A percentile compares a stretch with the other conserved stretches of the same genome.
phyloP scores from a whole-genome alignment of 305 asterid genomes.

The Andrographis paniculata region DNA sequence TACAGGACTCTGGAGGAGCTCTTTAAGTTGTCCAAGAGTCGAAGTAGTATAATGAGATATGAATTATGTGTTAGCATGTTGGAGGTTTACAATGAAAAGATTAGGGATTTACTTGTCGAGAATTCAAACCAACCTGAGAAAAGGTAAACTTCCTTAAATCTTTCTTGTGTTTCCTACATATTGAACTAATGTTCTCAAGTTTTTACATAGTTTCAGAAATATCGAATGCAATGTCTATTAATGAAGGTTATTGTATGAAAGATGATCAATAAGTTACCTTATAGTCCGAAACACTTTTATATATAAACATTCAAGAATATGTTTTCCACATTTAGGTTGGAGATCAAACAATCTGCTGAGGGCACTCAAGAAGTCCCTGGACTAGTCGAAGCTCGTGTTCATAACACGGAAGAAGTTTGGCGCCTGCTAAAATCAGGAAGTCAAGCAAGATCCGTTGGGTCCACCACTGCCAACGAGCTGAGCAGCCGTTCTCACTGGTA shows the following conservation, averaged over 20 bases:
- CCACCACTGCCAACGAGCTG: slow-evolving; percentile 87
- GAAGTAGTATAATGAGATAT: slow-evolving; percentile 54
- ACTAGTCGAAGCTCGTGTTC: slow-evolving; percentile 71
- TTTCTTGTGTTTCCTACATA: neutral
- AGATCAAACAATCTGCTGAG: slow-evolving; percentile 94
- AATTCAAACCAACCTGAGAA: slow-evolving; percentile 57
- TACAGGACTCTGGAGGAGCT: slow-evolving; percentile 79
- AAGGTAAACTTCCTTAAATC: slow-evolving; percentile 48
- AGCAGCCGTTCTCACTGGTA: slow-evolving; percentile 99
- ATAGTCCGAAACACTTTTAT: no score
- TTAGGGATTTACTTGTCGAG: slow-evolving; percentile 78
- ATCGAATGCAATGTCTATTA: no score
- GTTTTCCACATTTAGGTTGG: slow-evolving; percentile 56
- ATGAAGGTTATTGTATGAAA: no score
- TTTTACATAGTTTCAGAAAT: no score
- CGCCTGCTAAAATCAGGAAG: slow-evolving; percentile 69
- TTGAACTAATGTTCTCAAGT: no score
- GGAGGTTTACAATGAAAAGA: slow-evolving; percentile 96
- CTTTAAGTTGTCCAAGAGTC: slow-evolving; percentile 53
- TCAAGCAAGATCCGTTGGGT: slow-evolving; percentile 92
- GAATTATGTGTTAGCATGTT: slow-evolving; percentile 86
- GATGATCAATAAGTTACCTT: no score
- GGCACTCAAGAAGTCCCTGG: slow-evolving; percentile 99
- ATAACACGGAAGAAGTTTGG: slow-evolving; percentile 82
- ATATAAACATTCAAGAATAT: neutral